Percentiles rank a stretch among this genome's conserved stretches.
phyloP scores from a whole-genome alignment of 2,329 filamentous ascomycete genomes.

The Passalora sequoiae region DNA sequence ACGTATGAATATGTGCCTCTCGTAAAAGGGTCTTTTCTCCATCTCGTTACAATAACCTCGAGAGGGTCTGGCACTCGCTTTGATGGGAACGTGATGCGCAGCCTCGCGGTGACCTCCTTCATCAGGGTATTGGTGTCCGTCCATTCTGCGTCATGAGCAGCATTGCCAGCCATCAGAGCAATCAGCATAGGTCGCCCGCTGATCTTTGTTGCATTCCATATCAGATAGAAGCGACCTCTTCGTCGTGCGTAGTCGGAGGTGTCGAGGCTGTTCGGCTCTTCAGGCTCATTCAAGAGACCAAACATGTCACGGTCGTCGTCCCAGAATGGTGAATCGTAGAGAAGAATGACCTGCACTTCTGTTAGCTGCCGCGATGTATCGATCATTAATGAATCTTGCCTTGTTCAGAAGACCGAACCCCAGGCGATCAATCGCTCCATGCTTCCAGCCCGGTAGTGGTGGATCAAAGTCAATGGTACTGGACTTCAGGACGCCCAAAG shows the following conservation, averaged over 20 bases:
- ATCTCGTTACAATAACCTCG: conserved; percentile 85
- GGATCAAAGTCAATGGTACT: conserved; percentile 79
- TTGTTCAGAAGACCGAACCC: conserved; percentile 96
- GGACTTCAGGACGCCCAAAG: conserved; percentile 87
- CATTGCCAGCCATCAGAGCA: conserved; percentile 91
- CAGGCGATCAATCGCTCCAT: conserved; percentile 70
- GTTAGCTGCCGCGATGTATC: no score
- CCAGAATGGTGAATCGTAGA: conserved; percentile 90
- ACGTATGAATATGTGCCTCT: conserved; percentile 93
- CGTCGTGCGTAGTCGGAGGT: conserved; percentile 73
- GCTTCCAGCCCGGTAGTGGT: conserved; percentile 81
- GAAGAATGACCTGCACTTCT: conserved; percentile 59
- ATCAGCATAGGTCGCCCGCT: conserved; percentile 80
- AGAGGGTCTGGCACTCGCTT: conserved; percentile 66
- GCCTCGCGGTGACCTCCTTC: conserved; percentile 70
- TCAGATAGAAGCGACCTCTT: conserved; percentile 91
- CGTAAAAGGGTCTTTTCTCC: conserved; percentile 88
- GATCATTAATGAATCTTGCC: conserved; percentile 38
- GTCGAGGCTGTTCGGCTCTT: conserved; percentile 62
- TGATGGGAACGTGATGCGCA: conserved; percentile 66
- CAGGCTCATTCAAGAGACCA: conserved; percentile 74
- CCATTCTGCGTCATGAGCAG: conserved; percentile 80
- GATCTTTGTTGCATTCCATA: conserved; percentile 92
- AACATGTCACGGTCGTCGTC: conserved; percentile 87
- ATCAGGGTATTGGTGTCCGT: conserved; percentile 71